Evolutionary conservation across 768 basidiomycete species (phyloP).

Genomic region (Collybia mongolica): DNA sequence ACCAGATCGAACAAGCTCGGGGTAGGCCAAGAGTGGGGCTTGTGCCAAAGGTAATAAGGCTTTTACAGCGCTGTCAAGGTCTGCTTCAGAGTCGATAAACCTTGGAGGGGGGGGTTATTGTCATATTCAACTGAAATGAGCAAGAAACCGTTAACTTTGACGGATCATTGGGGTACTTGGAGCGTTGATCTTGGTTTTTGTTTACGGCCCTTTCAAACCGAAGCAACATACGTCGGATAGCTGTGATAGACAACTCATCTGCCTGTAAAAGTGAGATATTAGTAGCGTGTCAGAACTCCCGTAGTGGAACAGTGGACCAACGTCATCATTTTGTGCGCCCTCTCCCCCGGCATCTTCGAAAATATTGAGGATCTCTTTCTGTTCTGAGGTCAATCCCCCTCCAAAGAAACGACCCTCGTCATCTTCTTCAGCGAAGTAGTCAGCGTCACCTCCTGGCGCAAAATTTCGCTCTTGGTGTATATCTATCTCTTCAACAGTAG

Average conservation of each 20-base stretch:
- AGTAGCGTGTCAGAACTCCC: conserved; percentile 12
- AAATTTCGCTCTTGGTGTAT: conserved; percentile 50
- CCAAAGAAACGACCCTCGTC: conserved; percentile 93
- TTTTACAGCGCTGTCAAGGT: conserved; percentile 87
- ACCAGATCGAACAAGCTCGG: conserved; percentile 82
- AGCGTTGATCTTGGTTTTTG: conserved; percentile 95
- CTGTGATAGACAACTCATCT: conserved; percentile 66
- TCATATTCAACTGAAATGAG: too few species aligned
- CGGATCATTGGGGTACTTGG: conserved; percentile 92
- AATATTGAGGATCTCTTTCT: conserved; percentile 94
- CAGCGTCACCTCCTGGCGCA: conserved; percentile 85
- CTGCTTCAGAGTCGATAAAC: conserved; percentile 98
- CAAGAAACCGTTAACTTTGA: conserved; percentile 56
- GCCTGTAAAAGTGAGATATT: conserved; percentile 36
- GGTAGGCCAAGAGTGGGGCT: conserved; percentile 78
- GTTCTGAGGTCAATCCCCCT: conserved; percentile 87
- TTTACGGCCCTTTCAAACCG: conserved; percentile 86
- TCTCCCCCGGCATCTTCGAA: conserved; percentile 77
- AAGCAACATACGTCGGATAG: conserved; percentile 71
- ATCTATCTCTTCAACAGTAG: conserved; percentile 65
- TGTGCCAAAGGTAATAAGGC: conserved; percentile 87
- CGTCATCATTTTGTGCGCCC: conserved; percentile 59
- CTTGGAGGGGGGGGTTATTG: conserved; percentile 37
- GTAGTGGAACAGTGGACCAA: too few species aligned
- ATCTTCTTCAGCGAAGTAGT: conserved; percentile 90